Conservation (phyloP, 139 green algal genomes). For the Haematococcus lacustris region DNA sequence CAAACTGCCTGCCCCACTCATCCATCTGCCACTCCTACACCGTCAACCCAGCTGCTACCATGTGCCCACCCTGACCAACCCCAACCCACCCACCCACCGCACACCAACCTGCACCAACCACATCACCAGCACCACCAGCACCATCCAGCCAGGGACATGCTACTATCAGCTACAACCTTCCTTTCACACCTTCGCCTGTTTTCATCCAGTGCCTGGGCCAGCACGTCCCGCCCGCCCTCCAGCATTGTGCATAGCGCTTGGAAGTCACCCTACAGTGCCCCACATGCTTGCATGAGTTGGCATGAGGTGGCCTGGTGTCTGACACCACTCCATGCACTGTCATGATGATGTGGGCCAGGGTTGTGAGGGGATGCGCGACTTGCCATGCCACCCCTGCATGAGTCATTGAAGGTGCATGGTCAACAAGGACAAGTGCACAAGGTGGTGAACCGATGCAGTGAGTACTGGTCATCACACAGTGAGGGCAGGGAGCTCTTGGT, state of each 20-base stretch:
- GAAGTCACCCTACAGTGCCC: conserved; percentile 52
- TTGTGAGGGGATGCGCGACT: no score
- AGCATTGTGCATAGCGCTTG: conserved; percentile 56
- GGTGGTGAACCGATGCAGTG: neutral
- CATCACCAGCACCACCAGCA: neutral
- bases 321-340: no score
- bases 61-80: no score
- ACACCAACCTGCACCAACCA: neutral
- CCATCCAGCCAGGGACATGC: neutral
- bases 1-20: neutral
- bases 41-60: neutral
- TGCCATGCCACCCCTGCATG: no score
- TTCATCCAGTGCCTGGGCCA: conserved; percentile 54
- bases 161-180: neutral
- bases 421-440: no score
- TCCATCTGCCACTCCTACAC: neutral
- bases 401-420: no score
- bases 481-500: neutral
- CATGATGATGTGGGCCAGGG: no score
- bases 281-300: neutral
- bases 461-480: neutral
- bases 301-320: neutral
- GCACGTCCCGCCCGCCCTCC: conserved; percentile 36
- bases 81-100: neutral
- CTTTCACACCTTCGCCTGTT: conserved; percentile 55